These are phyloP conservation scores for Solanum chacoense DNA, from an alignment of 305 asterid species.

Conservation along the genomic window DNA sequence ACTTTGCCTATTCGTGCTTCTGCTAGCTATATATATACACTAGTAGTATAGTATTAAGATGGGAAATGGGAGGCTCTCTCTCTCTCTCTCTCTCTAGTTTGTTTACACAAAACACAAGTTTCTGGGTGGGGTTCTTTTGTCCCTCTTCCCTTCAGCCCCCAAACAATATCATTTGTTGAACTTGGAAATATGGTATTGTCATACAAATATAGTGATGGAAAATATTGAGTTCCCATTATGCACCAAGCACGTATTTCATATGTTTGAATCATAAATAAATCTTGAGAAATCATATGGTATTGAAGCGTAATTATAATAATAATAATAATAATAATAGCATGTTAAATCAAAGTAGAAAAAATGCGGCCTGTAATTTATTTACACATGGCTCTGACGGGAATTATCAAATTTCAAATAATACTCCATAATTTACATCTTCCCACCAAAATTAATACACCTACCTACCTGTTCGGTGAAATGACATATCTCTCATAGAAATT, in stretches of 20 bases:
- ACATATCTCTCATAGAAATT: background rate
- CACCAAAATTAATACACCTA: background rate
- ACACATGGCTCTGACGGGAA: background rate
- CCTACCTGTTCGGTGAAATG: background rate
- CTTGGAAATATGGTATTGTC: background rate
- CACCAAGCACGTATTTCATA: background rate
- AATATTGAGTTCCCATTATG: background rate
- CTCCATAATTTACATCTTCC: background rate
- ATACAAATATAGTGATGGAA: background rate
- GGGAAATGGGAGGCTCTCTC: background rate
- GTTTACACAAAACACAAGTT: background rate
- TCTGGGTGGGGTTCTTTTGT: background rate
- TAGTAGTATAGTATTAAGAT: background rate
- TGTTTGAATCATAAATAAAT: background rate
- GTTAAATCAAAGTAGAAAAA: background rate
- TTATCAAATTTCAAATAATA: background rate
- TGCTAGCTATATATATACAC: conserved; percentile 32
- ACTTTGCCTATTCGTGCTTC: conserved; percentile 82
- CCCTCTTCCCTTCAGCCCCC: background rate
- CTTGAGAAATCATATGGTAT: too few species aligned
- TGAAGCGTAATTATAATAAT: too few species aligned
- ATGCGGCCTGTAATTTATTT: background rate
- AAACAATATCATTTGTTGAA: background rate
- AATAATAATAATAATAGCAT: too few species aligned
- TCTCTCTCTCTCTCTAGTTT: background rate